Percentiles rank a stretch among this genome's conserved stretches.
These are phyloP conservation scores for Paramecium caudatum DNA, from an alignment of 73 alveolate genomes.

Conservation along the genomic window DNA sequence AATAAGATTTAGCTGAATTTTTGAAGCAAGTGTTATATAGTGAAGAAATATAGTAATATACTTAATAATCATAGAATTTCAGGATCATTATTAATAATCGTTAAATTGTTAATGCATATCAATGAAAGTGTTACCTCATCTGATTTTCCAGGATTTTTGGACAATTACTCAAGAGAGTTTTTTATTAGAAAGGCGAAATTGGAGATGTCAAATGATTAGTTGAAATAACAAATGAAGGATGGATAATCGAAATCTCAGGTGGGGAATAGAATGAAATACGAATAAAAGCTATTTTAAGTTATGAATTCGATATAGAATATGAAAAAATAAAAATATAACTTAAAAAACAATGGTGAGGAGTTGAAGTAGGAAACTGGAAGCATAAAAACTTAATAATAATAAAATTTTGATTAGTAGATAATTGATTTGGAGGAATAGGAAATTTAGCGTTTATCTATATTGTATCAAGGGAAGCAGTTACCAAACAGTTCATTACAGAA, in stretches of 20 bases:
- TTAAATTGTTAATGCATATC: slow-evolving; percentile 47
- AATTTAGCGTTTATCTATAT: not conserved
- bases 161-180: slow-evolving; percentile 23
- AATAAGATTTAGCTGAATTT: slow-evolving; percentile 60
- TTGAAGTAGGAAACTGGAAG: not conserved
- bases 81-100: slow-evolving; percentile 35
- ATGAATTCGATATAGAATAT: slow-evolving; percentile 5
- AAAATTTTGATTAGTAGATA: not conserved
- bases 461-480: slow-evolving; percentile 44
- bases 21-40: slow-evolving; percentile 32
- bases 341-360: not conserved
- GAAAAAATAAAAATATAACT: not conserved
- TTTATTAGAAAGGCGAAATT: slow-evolving; percentile 4
- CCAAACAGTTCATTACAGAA: slow-evolving; percentile 46
- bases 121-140: slow-evolving; percentile 49
- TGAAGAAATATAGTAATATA: slow-evolving; percentile 55
- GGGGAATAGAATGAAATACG: slow-evolving; percentile 26
- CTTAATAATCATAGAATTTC: slow-evolving; percentile 29
- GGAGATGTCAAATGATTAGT: slow-evolving; percentile 7
- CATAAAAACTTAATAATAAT: not conserved
- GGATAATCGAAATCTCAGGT: not conserved
- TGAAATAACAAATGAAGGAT: not conserved
- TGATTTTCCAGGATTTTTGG: slow-evolving; percentile 42
- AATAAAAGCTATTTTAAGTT: slow-evolving; percentile 39
- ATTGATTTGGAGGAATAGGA: slow-evolving; percentile 29